These are phyloP conservation scores for Curvularia sp. DNA, from an alignment of 2,329 filamentous ascomycete genomes.

Conservation along the genomic window DNA sequence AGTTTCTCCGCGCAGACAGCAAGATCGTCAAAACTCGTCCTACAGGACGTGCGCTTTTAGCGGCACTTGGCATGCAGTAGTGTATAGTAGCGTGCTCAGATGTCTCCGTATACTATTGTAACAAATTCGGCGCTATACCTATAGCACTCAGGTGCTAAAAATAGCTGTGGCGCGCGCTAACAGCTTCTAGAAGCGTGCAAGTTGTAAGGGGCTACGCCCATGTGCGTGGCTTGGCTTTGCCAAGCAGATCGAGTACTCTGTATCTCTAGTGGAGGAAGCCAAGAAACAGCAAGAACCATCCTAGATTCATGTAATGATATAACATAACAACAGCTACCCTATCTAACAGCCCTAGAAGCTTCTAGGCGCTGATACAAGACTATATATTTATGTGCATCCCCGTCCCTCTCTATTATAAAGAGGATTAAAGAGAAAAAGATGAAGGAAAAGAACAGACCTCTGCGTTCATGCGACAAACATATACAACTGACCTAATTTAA, in stretches of 20 bases:
- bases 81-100: too few relatives aligned
- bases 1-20: slow-evolving; percentile 1
- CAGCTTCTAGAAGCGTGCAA: slow-evolving; percentile 1
- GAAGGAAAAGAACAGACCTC: slow-evolving; percentile 4
- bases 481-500: slow-evolving; percentile 3
- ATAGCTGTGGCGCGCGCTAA: background rate
- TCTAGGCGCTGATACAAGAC: slow-evolving; percentile 5
- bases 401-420: slow-evolving; percentile 9
- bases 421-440: slow-evolving; percentile 10
- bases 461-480: background rate
- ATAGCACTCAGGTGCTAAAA: background rate
- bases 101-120: background rate
- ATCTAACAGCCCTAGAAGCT: slow-evolving; percentile 2
- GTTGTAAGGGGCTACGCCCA: too few relatives aligned
- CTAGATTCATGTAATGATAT: slow-evolving; percentile 1
- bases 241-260: too few relatives aligned
- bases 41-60: background rate
- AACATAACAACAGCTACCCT: slow-evolving; percentile 3
- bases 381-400: slow-evolving; percentile 13
- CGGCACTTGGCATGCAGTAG: too few relatives aligned
- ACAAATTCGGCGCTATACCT: slow-evolving; percentile 3
- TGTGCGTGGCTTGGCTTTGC: too few relatives aligned
- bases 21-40: slow-evolving; percentile 1
- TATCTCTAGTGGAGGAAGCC: slow-evolving; percentile 4
- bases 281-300: slow-evolving; percentile 3